Percentiles rank a stretch among this genome's conserved stretches.
Evolutionary conservation across 495 filamentous ascomycete genomes (phyloP).

Genomic region (Hypoxylon lienhwacheense): DNA sequence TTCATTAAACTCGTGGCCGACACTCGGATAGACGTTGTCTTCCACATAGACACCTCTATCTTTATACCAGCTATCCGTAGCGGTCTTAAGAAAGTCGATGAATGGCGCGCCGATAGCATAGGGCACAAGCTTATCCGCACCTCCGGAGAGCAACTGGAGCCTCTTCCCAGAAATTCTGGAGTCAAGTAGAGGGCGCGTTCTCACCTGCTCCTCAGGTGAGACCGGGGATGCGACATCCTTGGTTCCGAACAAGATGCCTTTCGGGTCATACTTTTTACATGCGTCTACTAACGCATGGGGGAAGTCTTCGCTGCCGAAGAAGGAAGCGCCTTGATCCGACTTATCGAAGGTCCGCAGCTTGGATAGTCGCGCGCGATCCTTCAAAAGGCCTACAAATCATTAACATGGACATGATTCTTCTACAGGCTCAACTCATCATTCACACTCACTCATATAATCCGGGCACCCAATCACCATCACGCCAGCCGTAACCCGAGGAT

Average conservation of each 20-base stretch:
- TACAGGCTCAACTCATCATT: too few species aligned
- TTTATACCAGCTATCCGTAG: constrained; percentile 58
- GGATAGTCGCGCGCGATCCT: constrained; percentile 73
- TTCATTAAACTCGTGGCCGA: constrained; percentile 70
- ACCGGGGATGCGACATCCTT: neutral
- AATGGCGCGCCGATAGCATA: constrained; percentile 70
- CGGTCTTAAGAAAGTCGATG: constrained; percentile 67
- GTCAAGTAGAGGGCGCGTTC: constrained; percentile 52
- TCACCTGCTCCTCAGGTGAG: constrained; percentile 31
- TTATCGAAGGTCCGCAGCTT: constrained; percentile 63
- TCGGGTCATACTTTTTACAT: constrained; percentile 67
- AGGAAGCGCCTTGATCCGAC: constrained; percentile 55
- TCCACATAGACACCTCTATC: constrained; percentile 64
- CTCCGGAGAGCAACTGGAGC: constrained; percentile 77
- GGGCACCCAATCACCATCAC: constrained; percentile 86
- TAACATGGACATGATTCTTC: too few species aligned
- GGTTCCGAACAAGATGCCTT: constrained; percentile 63
- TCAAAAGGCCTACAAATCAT: constrained; percentile 59
- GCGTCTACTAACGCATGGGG: constrained; percentile 65
- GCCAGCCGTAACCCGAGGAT: constrained; percentile 73
- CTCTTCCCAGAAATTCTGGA: constrained; percentile 67
- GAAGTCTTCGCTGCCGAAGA: constrained; percentile 77
- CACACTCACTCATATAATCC: constrained; percentile 67
- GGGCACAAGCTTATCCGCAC: constrained; percentile 81
- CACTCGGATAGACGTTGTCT: constrained; percentile 71